Evolutionary conservation across 345 rosid species (phyloP).

Genomic region (Firmiana major): DNA sequence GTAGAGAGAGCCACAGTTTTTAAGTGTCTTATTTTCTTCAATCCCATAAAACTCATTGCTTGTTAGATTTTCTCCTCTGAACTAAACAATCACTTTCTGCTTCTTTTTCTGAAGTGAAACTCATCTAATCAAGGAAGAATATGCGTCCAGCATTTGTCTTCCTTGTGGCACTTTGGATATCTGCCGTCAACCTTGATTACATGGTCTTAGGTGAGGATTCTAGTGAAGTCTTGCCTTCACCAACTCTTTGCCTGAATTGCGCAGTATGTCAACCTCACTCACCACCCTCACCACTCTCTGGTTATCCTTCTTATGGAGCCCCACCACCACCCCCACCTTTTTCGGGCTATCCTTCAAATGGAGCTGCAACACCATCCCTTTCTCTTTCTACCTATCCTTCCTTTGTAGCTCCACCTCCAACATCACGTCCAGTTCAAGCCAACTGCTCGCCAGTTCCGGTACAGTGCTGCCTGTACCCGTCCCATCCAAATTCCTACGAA

Average conservation of each 20-base stretch:
- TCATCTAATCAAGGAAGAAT: neutral
- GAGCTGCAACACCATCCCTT: constrained; percentile 21
- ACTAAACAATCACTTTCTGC: neutral
- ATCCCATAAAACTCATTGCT: constrained; percentile 5
- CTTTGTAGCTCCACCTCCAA: constrained; percentile 5
- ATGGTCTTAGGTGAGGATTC: constrained; percentile 22
- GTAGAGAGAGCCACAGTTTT: neutral
- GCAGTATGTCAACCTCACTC: constrained; percentile 22
- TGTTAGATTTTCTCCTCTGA: neutral
- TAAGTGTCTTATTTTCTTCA: constrained; percentile 13
- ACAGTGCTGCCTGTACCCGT: constrained; percentile 29
- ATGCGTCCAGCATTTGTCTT: constrained; percentile 22
- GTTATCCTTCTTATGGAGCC: constrained; percentile 1
- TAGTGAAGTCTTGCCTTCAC: constrained; percentile 16
- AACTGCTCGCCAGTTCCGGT: constrained; percentile 30
- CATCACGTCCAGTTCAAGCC: constrained; percentile 12
- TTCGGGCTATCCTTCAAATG: constrained; percentile 17
- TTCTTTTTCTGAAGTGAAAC: neutral
- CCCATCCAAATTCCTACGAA: constrained; percentile 18
- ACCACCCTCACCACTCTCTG: constrained; percentile 28
- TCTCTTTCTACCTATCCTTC: constrained; percentile 11
- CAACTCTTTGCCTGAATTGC: constrained; percentile 22
- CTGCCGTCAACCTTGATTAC: constrained; percentile 13
- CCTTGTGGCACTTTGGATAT: constrained; percentile 16
- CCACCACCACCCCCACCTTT: constrained; percentile 11